Evolutionary conservation across 2,329 filamentous ascomycete species (phyloP), one percentile per base, ranked within the genome.

Genomic region (Fusarium albidum): DNA sequence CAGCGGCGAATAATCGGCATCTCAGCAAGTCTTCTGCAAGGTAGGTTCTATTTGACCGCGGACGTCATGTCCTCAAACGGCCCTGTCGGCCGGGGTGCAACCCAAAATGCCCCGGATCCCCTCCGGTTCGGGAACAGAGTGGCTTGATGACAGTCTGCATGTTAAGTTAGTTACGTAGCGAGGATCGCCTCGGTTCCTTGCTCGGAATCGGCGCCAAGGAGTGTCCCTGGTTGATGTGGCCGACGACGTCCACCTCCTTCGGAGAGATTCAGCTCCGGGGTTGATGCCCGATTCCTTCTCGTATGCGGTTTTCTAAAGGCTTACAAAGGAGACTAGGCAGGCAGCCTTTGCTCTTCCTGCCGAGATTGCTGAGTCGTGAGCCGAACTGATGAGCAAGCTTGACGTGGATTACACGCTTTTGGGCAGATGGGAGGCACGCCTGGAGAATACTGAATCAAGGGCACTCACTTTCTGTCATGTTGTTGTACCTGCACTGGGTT

Each of bases 31-130:
- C 33, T 31, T 13, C 15, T 14, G 26, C 44, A 47, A 46, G 44
- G 44, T 47, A 46, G 44, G 44, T 47, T 57, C 27, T 26, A 50
- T 17, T 17, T 41, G 45, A 45, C 32, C 40, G 17, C 53, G 51
- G 54, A 38, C 25, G 35, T 51, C 31, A 55, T 35, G 49, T 32
- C 53, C 53, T 49, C 33, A 57, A 50, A 57, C 21, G 40, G 54
- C 10, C 40, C 38, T 21, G 11, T 29, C 21, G 33, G 51, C 45
- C 21, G 41, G 40, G 54, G 44, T 32, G 27, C 26, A 21, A 25
- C 14, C 39, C 35, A 26, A 28, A 4, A 21, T 33, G 38, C 28
- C 42, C 54, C 40, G 37, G 37, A 33, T 56, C 35, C 38, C 29
- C 27, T 50, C 35, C 52, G 37, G 48, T 42, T 42, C 54, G 40